phyloP scores from a whole-genome alignment of 352 stramenopile genomes.

The Peronospora destructor region DNA sequence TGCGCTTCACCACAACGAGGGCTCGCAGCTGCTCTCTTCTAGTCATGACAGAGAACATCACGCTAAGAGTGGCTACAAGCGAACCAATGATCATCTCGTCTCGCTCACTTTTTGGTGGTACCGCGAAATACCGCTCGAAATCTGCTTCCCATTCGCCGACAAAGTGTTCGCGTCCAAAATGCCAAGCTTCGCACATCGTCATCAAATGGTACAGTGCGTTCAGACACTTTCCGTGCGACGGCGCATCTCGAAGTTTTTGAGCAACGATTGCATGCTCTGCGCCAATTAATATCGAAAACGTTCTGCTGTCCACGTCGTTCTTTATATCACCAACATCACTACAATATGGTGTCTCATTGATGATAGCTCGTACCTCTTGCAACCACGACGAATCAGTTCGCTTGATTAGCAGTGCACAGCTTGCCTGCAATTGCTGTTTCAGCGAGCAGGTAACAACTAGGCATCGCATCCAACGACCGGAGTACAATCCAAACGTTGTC shows the following conservation, averaged over 20 bases:
- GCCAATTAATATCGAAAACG: not conserved
- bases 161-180: conserved; percentile 22
- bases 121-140: conserved; percentile 41
- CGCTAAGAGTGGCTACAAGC: conserved; percentile 32
- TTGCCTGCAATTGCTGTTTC: conserved; percentile 15
- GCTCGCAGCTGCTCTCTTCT: conserved; percentile 36
- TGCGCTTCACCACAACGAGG: conserved; percentile 44
- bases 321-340: conserved; percentile 1
- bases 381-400: conserved; percentile 16
- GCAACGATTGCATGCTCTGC: conserved; percentile 27
- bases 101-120: conserved; percentile 36
- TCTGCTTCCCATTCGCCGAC: conserved; percentile 33
- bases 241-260: conserved; percentile 29
- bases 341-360: conserved; percentile 4
- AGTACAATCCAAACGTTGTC: conserved; percentile 40
- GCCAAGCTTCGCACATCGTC: conserved; percentile 27
- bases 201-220: conserved; percentile 58
- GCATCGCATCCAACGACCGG: conserved; percentile 32
- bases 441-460: conserved; percentile 21
- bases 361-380: conserved; percentile 16
- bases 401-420: conserved; percentile 8
- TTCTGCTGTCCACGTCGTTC: not conserved
- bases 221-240: conserved; percentile 54
- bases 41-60: conserved; percentile 32
- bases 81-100: conserved; percentile 52